Base-by-base conservation (phyloP, 352 stramenopile species). In the Pilasporangium apinafurcum region DNA sequence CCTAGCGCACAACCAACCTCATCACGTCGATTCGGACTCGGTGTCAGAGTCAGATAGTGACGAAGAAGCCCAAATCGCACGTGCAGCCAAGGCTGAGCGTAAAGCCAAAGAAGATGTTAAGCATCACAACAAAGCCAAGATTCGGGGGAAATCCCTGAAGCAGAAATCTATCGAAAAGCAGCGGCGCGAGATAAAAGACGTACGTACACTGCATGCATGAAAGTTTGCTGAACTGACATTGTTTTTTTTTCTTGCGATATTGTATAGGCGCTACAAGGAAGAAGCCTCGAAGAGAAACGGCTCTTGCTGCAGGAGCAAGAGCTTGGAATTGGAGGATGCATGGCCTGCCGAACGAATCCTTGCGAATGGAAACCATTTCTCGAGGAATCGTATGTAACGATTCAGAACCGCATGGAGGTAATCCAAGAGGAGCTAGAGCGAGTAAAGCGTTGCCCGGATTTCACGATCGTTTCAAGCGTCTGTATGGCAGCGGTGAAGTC, bases 301-400 rank as follows among this genome's bases (percentile, higher is more conserved):
- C 51, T 68, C 13, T 43, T 90, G 7, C 26, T 77, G 2, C 65
- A 87, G 38, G 75, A 89, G 24, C 67, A 86, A 32, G 68, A 84
- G 26, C 64, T 96, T 0, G 86, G 86, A 0, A 32, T 57, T 13
- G 68, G 62, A 8, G 87, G 81, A 3, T 96, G 86, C 38, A 83
- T 93, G 49, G 86, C 82, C 22, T 96, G 86, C 29, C 65, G 65
- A 12, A 61, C 72, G 7, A 88, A 85, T 29, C 68, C 78, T 32
- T 92, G 81, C 41, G 25, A 34, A 7, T 89, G 81, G 78, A 59
- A 66, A 14, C 65, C 62, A 10, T 91, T 84, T 43, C 45, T 89
- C 5, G 48, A 78, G 33, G 71, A 81, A 17, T 82, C 68, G 4
- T 44, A 61, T 32, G 37, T 53, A 14, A 70, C 67, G 3, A 73